These are phyloP conservation scores for Yamadazyma philogaea DNA, from an alignment of 805 yeast species.

Conservation along the genomic window DNA sequence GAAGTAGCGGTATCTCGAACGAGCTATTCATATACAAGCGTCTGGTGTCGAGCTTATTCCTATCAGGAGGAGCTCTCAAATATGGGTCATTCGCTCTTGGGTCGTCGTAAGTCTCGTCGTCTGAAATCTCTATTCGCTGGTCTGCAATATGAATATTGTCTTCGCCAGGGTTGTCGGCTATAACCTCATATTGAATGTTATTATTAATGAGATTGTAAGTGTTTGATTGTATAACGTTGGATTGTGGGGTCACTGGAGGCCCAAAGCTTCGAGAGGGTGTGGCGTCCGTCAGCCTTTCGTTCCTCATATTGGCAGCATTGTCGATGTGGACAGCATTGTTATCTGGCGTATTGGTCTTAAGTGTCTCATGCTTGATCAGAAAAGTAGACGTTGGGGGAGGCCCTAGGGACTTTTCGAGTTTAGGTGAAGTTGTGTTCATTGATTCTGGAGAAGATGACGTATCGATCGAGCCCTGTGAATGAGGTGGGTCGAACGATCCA, in stretches of 20 bases:
- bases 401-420: background rate
- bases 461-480: background rate
- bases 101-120: constrained; percentile 6
- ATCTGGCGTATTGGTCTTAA: background rate
- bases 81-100: constrained; percentile 16
- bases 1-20: constrained; percentile 14
- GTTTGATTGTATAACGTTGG: constrained; percentile 1
- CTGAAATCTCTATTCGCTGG: constrained; percentile 23
- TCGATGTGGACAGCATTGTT: background rate
- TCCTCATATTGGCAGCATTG: background rate
- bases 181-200: constrained; percentile 5
- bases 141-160: constrained; percentile 35
- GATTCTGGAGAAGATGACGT: background rate
- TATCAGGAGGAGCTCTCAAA: constrained; percentile 9
- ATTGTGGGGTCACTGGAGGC: background rate
- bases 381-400: background rate
- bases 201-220: constrained; percentile 13
- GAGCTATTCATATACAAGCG: constrained; percentile 5
- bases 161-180: constrained; percentile 1
- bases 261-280: background rate
- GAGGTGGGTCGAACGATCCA: background rate
- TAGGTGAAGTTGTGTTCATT: background rate
- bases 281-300: background rate
- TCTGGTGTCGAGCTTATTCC: constrained; percentile 1
- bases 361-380: background rate